Conservation (phyloP, 768 basidiomycete species). For the Suillus variegatus region DNA sequence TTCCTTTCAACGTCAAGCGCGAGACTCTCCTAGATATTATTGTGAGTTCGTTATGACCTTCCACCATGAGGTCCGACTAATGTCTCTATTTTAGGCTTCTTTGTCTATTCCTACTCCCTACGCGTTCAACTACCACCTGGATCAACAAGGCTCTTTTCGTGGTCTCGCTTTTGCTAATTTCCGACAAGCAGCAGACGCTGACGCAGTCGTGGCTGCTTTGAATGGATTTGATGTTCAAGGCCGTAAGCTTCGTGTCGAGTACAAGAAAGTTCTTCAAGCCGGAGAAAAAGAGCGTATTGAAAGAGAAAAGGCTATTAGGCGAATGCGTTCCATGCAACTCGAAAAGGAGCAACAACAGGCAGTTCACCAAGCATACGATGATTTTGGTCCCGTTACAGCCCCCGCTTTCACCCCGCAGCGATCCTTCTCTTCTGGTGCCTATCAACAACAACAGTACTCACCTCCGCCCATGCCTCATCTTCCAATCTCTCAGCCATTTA, state of each 20-base stretch:
- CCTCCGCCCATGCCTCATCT: slow-evolving; percentile 50
- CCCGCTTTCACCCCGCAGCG: slow-evolving; percentile 70
- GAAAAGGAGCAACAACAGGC: slow-evolving; percentile 72
- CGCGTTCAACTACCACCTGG: slow-evolving; percentile 99
- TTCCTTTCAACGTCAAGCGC: slow-evolving; percentile 97
- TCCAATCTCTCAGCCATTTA: slow-evolving; percentile 43
- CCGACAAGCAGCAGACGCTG: slow-evolving; percentile 86
- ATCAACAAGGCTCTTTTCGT: slow-evolving; percentile 94
- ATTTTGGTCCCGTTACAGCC: slow-evolving; percentile 61
- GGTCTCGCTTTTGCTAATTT: slow-evolving; percentile 99
- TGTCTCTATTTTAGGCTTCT: slow-evolving; percentile 60
- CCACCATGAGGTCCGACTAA: slow-evolving; percentile 3
- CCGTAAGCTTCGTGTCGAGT: slow-evolving; percentile 96
- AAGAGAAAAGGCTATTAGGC: slow-evolving; percentile 94
- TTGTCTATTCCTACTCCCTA: slow-evolving; percentile 95
- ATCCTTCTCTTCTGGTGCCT: slow-evolving; percentile 67
- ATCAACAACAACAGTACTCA: slow-evolving; percentile 66
- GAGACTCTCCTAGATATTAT: slow-evolving; percentile 97
- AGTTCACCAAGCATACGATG: slow-evolving; percentile 62
- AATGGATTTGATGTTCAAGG: slow-evolving; percentile 97
- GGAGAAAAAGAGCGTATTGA: slow-evolving; percentile 99
- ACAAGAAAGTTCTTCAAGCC: slow-evolving; percentile 99
- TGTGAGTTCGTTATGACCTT: slow-evolving; percentile 49
- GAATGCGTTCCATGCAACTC: slow-evolving; percentile 97
- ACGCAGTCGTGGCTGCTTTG: slow-evolving; percentile 92